A percentile compares a stretch with the other conserved stretches of the same genome.
phyloP scores from a whole-genome alignment of 257 asterid genomes.

The Solanum sitiens region DNA sequence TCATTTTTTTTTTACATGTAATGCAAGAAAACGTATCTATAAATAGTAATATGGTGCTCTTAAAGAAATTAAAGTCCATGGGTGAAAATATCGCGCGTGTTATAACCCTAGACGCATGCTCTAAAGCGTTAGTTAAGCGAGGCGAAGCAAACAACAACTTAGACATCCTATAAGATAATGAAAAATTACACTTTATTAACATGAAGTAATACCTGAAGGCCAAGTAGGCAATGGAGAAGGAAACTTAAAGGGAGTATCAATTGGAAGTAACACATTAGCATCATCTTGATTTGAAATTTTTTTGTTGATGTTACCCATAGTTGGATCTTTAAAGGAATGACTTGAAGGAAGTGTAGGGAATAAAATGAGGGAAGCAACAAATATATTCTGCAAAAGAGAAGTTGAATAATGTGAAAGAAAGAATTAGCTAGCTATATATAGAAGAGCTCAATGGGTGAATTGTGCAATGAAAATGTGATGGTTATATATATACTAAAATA shows the following conservation, averaged over 20 bases:
- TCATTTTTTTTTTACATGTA: neutral
- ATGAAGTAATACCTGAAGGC: conserved; percentile 51
- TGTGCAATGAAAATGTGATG: conserved; percentile 2
- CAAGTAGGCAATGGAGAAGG: conserved; percentile 65
- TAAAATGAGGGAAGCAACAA: conserved; percentile 3
- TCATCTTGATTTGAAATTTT: conserved; percentile 1
- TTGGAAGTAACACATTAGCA: conserved; percentile 25
- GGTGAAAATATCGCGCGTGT: neutral
- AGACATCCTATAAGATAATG: no score
- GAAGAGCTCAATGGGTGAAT: neutral
- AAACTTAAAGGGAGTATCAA: conserved; percentile 40
- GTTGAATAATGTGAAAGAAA: neutral
- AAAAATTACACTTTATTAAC: no score
- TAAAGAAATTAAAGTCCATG: no score
- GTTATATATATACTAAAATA: neutral
- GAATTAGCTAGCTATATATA: neutral
- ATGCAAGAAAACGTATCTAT: neutral
- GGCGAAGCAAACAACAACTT: neutral
- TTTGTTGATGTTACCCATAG: conserved; percentile 31
- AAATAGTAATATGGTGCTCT: neutral
- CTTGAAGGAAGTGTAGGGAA: conserved; percentile 14
- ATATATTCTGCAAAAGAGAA: conserved; percentile 17
- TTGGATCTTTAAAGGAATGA: neutral
- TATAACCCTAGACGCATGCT: neutral
- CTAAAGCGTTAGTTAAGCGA: neutral